Percentiles rank a stretch among this genome's conserved stretches.
phyloP scores from a whole-genome alignment of 1,139 yeast genomes.

The Protomyces lactucae-debilis region DNA sequence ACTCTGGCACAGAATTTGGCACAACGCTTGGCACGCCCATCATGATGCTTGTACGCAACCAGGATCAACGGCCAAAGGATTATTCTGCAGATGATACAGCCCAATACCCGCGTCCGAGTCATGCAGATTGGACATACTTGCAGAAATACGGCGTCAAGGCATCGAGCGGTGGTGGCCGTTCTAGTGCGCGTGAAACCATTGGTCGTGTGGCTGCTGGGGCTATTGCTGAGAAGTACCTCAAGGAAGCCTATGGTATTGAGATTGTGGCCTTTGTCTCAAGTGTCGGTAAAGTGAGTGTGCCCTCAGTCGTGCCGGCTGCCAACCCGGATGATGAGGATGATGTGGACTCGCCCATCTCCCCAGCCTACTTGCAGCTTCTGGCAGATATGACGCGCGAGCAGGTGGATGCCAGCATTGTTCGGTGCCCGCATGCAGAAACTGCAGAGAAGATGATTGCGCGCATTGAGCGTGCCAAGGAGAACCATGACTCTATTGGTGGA shows the following conservation, averaged over 20 bases:
- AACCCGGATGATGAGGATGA: conserved; percentile 41
- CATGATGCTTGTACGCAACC: conserved; percentile 85
- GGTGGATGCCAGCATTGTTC: conserved; percentile 86
- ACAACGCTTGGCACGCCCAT: conserved; percentile 91
- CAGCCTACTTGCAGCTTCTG: conserved; percentile 60
- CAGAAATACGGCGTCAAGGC: conserved; percentile 89
- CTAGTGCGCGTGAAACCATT: conserved; percentile 95
- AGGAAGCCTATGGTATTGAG: conserved; percentile 74
- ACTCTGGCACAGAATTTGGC: conserved; percentile 90
- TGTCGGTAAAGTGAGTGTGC: conserved; percentile 58
- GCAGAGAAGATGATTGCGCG: conserved; percentile 78
- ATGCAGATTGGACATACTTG: conserved; percentile 92
- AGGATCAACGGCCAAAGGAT: conserved; percentile 95
- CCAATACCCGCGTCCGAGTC: conserved; percentile 93
- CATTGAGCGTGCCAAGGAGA: conserved; percentile 80
- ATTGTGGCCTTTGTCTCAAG: conserved; percentile 94
- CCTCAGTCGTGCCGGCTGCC: conserved; percentile 22
- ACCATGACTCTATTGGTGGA: conserved; percentile 93
- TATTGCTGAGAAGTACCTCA: conserved; percentile 84
- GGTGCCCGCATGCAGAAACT: conserved; percentile 78
- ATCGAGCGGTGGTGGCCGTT: conserved; percentile 94
- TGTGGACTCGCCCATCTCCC: conserved; percentile 63
- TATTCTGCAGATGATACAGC: conserved; percentile 75
- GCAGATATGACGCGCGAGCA: conserved; percentile 77
- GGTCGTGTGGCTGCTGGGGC: conserved; percentile 99